These are phyloP conservation scores for Hibiscus syriacus DNA, from an alignment of 345 rosid species.

Conservation along the genomic window DNA sequence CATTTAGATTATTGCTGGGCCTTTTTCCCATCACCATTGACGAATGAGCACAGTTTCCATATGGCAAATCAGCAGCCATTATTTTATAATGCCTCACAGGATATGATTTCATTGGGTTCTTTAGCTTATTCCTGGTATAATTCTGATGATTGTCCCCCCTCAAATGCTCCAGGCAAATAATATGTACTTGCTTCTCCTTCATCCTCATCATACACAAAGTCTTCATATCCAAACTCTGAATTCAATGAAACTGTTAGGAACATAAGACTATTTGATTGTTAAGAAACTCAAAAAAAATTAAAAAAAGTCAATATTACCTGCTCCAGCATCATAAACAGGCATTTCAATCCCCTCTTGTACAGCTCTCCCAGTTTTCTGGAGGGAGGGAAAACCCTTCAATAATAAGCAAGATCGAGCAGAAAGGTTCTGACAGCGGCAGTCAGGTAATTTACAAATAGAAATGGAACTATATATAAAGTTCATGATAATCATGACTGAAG, in stretches of 20 bases:
- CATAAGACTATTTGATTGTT: not conserved
- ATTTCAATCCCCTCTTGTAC: constrained; percentile 89
- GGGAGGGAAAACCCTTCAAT: not conserved
- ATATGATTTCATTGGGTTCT: constrained; percentile 38
- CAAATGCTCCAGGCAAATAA: constrained; percentile 59
- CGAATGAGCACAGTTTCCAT: too few species aligned
- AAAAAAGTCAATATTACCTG: constrained; percentile 42
- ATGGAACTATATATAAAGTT: not conserved
- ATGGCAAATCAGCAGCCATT: too few species aligned
- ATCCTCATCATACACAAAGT: constrained; percentile 53
- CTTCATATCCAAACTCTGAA: constrained; percentile 56
- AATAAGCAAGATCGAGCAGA: constrained; percentile 6
- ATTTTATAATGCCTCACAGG: constrained; percentile 8
- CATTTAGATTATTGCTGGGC: too few species aligned
- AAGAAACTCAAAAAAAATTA: not conserved
- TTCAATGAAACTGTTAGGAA: constrained; percentile 16
- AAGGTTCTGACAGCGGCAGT: not conserved
- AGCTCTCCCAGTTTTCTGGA: constrained; percentile 64
- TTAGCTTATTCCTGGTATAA: constrained; percentile 49
- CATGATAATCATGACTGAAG: not conserved
- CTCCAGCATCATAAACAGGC: constrained; percentile 53
- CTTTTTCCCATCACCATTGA: too few species aligned
- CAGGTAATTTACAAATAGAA: not conserved
- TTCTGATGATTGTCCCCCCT: constrained; percentile 45
- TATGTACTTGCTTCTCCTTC: too few species aligned